A percentile compares a stretch with the other conserved stretches of the same genome.
Conservation (phyloP, 805 yeast species). For the Metschnikowia lochheadii region DNA sequence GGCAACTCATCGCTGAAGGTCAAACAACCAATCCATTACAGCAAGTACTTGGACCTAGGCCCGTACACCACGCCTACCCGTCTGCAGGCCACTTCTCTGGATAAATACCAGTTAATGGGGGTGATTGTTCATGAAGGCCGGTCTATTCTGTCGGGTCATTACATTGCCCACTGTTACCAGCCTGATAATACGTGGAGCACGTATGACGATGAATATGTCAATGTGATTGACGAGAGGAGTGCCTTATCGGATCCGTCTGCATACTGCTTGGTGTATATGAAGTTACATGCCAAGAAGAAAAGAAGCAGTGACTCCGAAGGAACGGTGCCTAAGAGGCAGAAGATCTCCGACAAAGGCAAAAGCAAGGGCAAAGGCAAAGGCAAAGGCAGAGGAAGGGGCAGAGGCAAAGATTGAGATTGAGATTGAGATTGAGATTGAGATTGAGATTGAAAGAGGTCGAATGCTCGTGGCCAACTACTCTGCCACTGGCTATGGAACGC, state of each 20-base stretch:
- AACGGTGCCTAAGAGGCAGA: not conserved
- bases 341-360: not conserved
- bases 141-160: constrained; percentile 89
- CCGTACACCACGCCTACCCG: constrained; percentile 38
- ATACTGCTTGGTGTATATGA: constrained; percentile 80
- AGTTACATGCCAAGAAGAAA: constrained; percentile 55
- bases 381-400: no score
- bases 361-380: no score
- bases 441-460: no score
- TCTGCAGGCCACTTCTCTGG: constrained; percentile 18
- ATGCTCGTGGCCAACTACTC: not conserved
- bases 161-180: constrained; percentile 84
- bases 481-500: not conserved
- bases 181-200: constrained; percentile 92
- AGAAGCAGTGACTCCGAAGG: not conserved
- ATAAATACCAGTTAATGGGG: constrained; percentile 62
- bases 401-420: no score
- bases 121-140: constrained; percentile 95
- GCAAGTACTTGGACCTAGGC: constrained; percentile 69
- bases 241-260: constrained; percentile 86
- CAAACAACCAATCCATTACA: constrained; percentile 80
- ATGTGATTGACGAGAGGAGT: constrained; percentile 62
- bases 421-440: no score
- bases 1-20: constrained; percentile 78
- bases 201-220: constrained; percentile 89